Evolutionary conservation across 768 basidiomycete genomes (phyloP).

Genomic region (Auriscalpium orientale): DNA sequence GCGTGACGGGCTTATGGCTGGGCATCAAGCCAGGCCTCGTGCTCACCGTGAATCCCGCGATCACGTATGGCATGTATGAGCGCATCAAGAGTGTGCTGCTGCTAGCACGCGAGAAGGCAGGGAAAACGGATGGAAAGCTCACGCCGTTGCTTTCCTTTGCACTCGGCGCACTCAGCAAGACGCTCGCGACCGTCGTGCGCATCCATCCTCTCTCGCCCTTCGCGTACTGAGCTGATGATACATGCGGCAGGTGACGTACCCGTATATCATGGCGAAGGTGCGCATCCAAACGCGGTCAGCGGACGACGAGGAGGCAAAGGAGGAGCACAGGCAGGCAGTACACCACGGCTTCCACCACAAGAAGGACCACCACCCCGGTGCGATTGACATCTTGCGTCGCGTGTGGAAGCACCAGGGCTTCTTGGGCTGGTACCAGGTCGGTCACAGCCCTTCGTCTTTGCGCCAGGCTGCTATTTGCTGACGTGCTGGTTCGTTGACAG

Average conservation of each 20-base stretch:
- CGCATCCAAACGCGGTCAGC: slow-evolving; percentile 82
- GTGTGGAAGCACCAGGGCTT: slow-evolving; percentile 76
- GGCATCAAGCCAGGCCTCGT: slow-evolving; percentile 89
- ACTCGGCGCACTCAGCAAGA: slow-evolving; percentile 91
- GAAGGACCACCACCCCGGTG: slow-evolving; percentile 53
- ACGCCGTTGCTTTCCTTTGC: slow-evolving; percentile 73
- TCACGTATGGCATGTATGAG: slow-evolving; percentile 94
- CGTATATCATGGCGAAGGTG: slow-evolving; percentile 95
- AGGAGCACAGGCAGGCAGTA: slow-evolving; percentile 29
- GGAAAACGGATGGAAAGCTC: slow-evolving; percentile 44
- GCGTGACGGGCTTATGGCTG: slow-evolving; percentile 83
- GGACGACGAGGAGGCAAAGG: slow-evolving; percentile 41
- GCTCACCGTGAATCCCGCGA: slow-evolving; percentile 95
- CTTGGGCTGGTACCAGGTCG: slow-evolving; percentile 91
- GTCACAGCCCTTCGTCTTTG: slow-evolving; percentile 17
- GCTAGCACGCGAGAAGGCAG: slow-evolving; percentile 40
- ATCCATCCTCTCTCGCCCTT: not conserved
- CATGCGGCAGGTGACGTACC: slow-evolving; percentile 72
- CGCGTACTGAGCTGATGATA: not conserved
- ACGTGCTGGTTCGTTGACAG: slow-evolving; percentile 29
- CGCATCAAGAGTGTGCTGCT: slow-evolving; percentile 74
- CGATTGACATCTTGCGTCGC: slow-evolving; percentile 64
- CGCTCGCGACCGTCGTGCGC: slow-evolving; percentile 88
- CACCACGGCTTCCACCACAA: slow-evolving; percentile 37
- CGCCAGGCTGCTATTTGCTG: not conserved